phyloP scores from a whole-genome alignment of 768 basidiomycete species.

The Boletellus ananas region DNA sequence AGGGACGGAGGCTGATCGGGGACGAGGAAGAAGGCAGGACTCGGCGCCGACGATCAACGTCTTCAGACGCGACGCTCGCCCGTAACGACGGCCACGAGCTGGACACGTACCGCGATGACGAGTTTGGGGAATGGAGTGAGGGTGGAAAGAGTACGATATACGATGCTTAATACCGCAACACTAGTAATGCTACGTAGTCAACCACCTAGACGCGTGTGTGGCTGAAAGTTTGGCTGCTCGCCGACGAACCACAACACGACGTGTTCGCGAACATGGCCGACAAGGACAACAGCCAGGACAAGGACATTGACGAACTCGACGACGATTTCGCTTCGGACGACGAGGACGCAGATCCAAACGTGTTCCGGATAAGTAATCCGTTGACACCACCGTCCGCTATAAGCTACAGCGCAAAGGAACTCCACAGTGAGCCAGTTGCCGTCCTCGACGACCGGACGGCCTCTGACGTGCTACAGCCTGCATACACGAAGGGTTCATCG shows the following conservation, averaged over 20 bases:
- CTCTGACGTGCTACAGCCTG: constrained; percentile 37
- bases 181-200: neutral
- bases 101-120: constrained; percentile 25
- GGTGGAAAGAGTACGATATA: constrained; percentile 3
- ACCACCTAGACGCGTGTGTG: constrained; percentile 15
- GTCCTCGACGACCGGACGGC: neutral
- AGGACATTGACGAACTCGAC: constrained; percentile 48
- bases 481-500: constrained; percentile 67
- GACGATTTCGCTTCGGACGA: constrained; percentile 40
- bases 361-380: constrained; percentile 43
- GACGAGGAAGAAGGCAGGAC: constrained; percentile 32
- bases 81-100: constrained; percentile 12
- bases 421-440: constrained; percentile 41
- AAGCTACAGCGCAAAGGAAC: constrained; percentile 41
- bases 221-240: constrained; percentile 3
- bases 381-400: constrained; percentile 39
- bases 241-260: constrained; percentile 1
- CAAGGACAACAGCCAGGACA: constrained; percentile 25
- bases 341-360: constrained; percentile 35
- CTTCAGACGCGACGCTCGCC: constrained; percentile 37
- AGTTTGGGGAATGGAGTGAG: constrained; percentile 34
- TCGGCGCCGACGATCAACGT: constrained; percentile 31
- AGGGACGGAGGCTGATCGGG: constrained; percentile 43
- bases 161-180: neutral
- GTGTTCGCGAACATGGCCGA: constrained; percentile 14